Evolutionary conservation across 176 grass and related monocot species (phyloP), one percentile per base, ranked within the genome.

Genomic region (Oryza glaberrima): DNA sequence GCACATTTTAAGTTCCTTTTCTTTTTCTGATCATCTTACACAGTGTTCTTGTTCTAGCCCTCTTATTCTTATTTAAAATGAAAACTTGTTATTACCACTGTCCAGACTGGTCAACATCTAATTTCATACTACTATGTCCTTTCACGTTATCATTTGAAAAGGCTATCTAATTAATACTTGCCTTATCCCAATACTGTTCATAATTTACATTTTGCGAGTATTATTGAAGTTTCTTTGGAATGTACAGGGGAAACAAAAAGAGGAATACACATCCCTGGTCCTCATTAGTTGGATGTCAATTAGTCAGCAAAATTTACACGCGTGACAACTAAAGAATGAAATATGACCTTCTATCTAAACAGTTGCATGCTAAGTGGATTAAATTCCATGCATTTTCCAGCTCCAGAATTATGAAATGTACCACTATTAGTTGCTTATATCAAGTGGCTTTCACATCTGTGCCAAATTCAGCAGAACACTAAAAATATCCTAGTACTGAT

Each of bases 401-500:
- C 6, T 86, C 14, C 30, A 66, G 72, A 66, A 52, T 72, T 65
- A 65, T 47, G 26, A 46, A 65, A 73, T 65, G 30, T 30, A 15
- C 76, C 76, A 49, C 45, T 38, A 72, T 14, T 72, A 36, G 17
- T 68, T 36, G 60, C 48, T 69, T 87, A 47, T 70, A 72, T 65
- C 44, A 64, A 58, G 75, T 7, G 66, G 14, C 61, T 70, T 67
- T 67, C 23, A 26, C 32, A 26, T 17, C 9, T 84, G 13, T 75
- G 32, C 30, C 17, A 13, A 14, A 68, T 81, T 52, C 6, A 52
- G 30, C 6, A 52, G 30, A 81, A 52, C 7, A 52, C 11, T 28
- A 69, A 34, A 68, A 81, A n/a, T 81, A 69, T 19, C 13, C 19
- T 35, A 15, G 13, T 13, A 3, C 26, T 69, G 30, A n/a, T 22